Percentiles rank a stretch among this genome's conserved stretches.
Evolutionary conservation across 1,284 basidiomycete genomes (phyloP).

Genomic region (Ceratobasidium sp.): DNA sequence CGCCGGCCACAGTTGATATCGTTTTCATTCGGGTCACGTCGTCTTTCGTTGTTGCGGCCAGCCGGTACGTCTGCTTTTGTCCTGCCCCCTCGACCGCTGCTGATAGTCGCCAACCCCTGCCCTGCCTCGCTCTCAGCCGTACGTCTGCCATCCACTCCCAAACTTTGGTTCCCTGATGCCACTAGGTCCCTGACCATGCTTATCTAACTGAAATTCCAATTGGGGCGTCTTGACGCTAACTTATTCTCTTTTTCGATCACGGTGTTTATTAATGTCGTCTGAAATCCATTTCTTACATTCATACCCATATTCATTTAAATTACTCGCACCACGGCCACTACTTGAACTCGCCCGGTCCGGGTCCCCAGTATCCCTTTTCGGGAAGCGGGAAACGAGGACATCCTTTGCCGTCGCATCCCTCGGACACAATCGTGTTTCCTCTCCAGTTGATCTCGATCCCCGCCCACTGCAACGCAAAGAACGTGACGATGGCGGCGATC

Average conservation of each 20-base stretch:
- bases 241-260: neutral
- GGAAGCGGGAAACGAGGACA: slow-evolving; percentile 15
- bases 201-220: slow-evolving; percentile 9
- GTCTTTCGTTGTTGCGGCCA: no score
- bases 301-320: neutral
- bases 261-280: neutral
- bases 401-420: slow-evolving; percentile 25
- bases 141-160: neutral
- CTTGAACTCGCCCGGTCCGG: slow-evolving; percentile 12
- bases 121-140: neutral
- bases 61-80: neutral
- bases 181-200: slow-evolving; percentile 2
- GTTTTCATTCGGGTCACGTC: neutral
- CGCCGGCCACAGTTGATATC: neutral
- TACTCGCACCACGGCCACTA: neutral
- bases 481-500: slow-evolving; percentile 46
- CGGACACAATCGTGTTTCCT: slow-evolving; percentile 42
- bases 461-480: slow-evolving; percentile 46
- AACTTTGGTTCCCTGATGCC: slow-evolving; percentile 2
- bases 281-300: neutral
- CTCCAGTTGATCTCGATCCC: slow-evolving; percentile 45
- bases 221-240: slow-evolving; percentile 8
- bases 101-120: neutral
- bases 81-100: neutral
- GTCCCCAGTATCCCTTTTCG: slow-evolving; percentile 1